These are phyloP conservation scores for Piper betle DNA, from an alignment of 164 flowering plant species.

Conservation along the genomic window DNA sequence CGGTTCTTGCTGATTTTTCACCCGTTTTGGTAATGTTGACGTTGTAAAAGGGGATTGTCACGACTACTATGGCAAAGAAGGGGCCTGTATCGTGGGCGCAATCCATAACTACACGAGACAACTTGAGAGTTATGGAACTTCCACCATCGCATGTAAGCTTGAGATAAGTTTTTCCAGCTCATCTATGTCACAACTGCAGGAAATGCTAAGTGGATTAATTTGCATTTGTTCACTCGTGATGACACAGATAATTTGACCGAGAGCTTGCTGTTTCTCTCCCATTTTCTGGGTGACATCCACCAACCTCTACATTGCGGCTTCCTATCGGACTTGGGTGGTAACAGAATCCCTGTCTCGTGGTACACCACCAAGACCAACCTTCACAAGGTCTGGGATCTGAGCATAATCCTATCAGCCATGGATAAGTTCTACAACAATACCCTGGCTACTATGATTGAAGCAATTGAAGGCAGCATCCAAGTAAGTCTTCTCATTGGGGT, in stretches of 20 bases:
- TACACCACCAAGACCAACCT: constrained; percentile 2
- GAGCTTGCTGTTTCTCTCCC: constrained; percentile 80
- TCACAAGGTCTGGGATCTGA: constrained; percentile 5
- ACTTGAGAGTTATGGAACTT: constrained; percentile 40
- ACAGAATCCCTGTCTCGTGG: constrained; percentile 3
- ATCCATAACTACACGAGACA: constrained; percentile 71
- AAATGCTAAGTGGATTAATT: background rate
- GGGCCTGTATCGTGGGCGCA: constrained; percentile 71
- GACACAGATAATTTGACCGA: constrained; percentile 86
- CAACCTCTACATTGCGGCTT: constrained; percentile 19
- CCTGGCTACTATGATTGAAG: background rate
- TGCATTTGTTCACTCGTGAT: background rate
- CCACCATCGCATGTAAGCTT: constrained; percentile 15
- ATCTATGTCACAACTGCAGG: too few relatives aligned
- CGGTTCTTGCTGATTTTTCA: background rate
- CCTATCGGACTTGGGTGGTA: constrained; percentile 2
- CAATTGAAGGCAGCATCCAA: background rate
- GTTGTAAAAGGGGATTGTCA: constrained; percentile 97
- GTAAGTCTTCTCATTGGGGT: too few relatives aligned
- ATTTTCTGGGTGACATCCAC: constrained; percentile 72
- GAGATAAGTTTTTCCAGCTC: background rate
- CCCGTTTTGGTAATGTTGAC: too few relatives aligned
- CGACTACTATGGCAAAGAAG: constrained; percentile 48
- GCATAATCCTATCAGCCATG: constrained; percentile 6
- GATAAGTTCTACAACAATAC: background rate